Percentiles rank a stretch among this genome's conserved stretches.
Conservation (phyloP, 2,329 filamentous ascomycete genomes). For the Aspergillus quadricinctus region DNA sequence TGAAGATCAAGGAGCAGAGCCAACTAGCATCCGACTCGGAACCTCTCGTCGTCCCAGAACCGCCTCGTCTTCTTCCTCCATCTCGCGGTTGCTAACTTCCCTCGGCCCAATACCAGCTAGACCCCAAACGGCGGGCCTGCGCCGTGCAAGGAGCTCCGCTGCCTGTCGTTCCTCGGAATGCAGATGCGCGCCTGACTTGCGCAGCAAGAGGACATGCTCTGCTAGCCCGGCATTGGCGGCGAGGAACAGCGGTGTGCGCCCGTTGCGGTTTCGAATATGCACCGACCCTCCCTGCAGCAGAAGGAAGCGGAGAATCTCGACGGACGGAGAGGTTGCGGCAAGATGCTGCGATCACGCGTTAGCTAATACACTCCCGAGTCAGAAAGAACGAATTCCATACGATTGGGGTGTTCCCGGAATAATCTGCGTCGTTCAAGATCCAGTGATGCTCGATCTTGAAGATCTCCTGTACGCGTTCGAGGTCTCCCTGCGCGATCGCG, state of each 20-base stretch:
- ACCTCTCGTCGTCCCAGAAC: conserved; percentile 6
- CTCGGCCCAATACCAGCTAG: conserved; percentile 38
- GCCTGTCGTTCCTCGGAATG: conserved; percentile 53
- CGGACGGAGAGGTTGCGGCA: conserved; percentile 52
- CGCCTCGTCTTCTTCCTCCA: conserved; percentile 14
- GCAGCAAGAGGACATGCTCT: conserved; percentile 52
- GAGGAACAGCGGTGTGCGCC: conserved; percentile 56
- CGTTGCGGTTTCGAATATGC: conserved; percentile 55
- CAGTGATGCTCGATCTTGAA: conserved; percentile 62
- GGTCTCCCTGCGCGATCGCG: conserved; percentile 68
- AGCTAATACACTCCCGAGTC: no score
- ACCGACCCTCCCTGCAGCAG: conserved; percentile 55
- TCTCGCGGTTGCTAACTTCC: conserved; percentile 21
- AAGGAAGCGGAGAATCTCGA: conserved; percentile 53
- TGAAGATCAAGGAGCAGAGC: conserved; percentile 23
- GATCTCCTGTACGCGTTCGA: conserved; percentile 61
- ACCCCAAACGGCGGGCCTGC: conserved; percentile 40
- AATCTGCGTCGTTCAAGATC: conserved; percentile 71
- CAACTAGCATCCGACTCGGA: conserved; percentile 17
- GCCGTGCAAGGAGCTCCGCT: conserved; percentile 47
- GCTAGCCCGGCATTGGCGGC: conserved; percentile 54
- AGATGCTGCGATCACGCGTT: conserved; percentile 45
- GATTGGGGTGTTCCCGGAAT: conserved; percentile 69
- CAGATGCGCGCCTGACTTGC: conserved; percentile 56
- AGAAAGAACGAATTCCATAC: no score